phyloP scores from a whole-genome alignment of 179 eudicot genomes.

The Actinidia chinensis region DNA sequence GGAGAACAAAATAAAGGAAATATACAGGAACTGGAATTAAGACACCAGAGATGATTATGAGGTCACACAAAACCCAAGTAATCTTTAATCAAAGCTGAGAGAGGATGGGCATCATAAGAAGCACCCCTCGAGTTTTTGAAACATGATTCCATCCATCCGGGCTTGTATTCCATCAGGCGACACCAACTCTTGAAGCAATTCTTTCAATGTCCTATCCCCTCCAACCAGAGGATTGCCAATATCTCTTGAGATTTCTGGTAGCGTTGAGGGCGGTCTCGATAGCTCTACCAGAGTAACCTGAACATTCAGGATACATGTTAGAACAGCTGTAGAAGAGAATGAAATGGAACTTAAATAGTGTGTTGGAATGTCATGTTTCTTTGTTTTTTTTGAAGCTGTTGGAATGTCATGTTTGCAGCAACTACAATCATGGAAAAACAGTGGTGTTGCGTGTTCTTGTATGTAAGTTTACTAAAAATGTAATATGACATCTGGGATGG shows the following conservation, averaged over 20 bases:
- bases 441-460: background rate
- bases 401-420: background rate
- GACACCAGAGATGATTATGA: background rate
- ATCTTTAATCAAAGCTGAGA: background rate
- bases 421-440: background rate
- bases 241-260: slow-evolving; percentile 58
- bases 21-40: background rate
- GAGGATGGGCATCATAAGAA: slow-evolving; percentile 22
- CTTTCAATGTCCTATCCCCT: slow-evolving; percentile 52
- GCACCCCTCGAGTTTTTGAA: slow-evolving; percentile 51
- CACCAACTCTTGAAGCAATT: slow-evolving; percentile 50
- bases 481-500: background rate
- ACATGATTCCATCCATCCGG: slow-evolving; percentile 82
- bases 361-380: too few species aligned
- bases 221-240: slow-evolving; percentile 55
- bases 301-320: slow-evolving; percentile 10
- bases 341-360: too few species aligned
- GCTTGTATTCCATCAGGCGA: slow-evolving; percentile 67
- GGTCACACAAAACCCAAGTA: background rate
- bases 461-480: too few species aligned
- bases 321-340: too few species aligned
- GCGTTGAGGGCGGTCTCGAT: slow-evolving; percentile 58
- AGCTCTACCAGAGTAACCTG: slow-evolving; percentile 83
- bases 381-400: background rate
- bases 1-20: too few species aligned